Evolutionary conservation across 352 stramenopile genomes (phyloP).

Genomic region (Aphanomyces astaci): DNA sequence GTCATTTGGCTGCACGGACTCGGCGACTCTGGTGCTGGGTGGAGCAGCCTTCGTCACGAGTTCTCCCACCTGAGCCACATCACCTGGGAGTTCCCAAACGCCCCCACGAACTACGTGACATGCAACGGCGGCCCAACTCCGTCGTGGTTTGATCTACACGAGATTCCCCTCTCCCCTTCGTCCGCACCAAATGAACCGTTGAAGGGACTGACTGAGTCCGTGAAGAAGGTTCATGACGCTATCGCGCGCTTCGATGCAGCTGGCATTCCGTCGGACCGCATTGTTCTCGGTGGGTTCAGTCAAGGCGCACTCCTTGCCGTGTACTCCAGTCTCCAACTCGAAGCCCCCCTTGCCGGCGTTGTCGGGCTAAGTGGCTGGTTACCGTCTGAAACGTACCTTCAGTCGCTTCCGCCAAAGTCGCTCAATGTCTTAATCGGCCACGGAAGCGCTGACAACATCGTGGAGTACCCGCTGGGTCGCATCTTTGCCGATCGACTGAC

Average conservation of each 20-base stretch:
- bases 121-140: conserved; percentile 75
- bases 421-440: conserved; percentile 6
- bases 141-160: conserved; percentile 60
- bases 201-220: conserved; percentile 5
- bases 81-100: conserved; percentile 36
- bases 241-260: conserved; percentile 33
- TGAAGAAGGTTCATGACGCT: neutral
- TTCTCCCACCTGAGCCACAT: conserved; percentile 10
- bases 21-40: conserved; percentile 20
- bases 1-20: conserved; percentile 22
- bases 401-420: neutral
- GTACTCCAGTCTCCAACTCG: conserved; percentile 21
- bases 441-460: conserved; percentile 8
- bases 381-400: conserved; percentile 10
- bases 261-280: conserved; percentile 45
- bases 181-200: neutral
- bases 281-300: conserved; percentile 72
- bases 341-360: conserved; percentile 7
- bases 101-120: conserved; percentile 49
- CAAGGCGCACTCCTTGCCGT: conserved; percentile 54
- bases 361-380: conserved; percentile 21
- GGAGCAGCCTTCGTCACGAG: conserved; percentile 17
- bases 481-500: conserved; percentile 9
- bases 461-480: neutral
- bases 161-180: conserved; percentile 5